phyloP scores from a whole-genome alignment of 2,329 filamentous ascomycete genomes.

The Ascochyta clinopodiicola region DNA sequence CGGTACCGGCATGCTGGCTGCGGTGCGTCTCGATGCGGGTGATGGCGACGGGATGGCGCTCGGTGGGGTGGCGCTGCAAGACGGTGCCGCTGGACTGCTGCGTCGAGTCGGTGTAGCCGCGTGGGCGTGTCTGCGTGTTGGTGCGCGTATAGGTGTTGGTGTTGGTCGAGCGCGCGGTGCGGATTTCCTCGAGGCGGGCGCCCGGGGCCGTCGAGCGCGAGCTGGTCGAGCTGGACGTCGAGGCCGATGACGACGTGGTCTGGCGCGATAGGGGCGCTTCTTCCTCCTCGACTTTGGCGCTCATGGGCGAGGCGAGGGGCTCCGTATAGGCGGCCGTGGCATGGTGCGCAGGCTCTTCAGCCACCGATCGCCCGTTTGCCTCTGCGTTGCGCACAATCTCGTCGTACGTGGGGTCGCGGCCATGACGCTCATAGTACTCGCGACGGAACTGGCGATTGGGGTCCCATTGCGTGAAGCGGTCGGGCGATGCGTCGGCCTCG shows the following conservation, averaged over 20 bases:
- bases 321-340: not conserved
- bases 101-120: constrained; percentile 29
- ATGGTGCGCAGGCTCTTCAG: not conserved
- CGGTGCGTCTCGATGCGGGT: constrained; percentile 74
- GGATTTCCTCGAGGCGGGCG: constrained; percentile 38
- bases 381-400: constrained; percentile 11
- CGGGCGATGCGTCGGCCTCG: constrained; percentile 37
- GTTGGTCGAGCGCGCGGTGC: constrained; percentile 31
- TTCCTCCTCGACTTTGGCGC: constrained; percentile 24
- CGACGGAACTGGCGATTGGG: constrained; percentile 32
- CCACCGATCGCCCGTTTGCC: constrained; percentile 14
- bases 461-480: constrained; percentile 40
- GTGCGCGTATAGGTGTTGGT: not conserved
- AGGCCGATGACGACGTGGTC: constrained; percentile 28
- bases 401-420: constrained; percentile 25
- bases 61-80: constrained; percentile 50
- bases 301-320: constrained; percentile 12
- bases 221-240: constrained; percentile 27
- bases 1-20: constrained; percentile 74
- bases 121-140: constrained; percentile 5
- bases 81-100: constrained; percentile 27
- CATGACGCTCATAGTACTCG: constrained; percentile 32
- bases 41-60: constrained; percentile 73
- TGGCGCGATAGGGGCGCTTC: constrained; percentile 33
- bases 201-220: constrained; percentile 20